Base-by-base conservation (phyloP, 257 asterid genomes). In the Nicotiana attenuata region DNA sequence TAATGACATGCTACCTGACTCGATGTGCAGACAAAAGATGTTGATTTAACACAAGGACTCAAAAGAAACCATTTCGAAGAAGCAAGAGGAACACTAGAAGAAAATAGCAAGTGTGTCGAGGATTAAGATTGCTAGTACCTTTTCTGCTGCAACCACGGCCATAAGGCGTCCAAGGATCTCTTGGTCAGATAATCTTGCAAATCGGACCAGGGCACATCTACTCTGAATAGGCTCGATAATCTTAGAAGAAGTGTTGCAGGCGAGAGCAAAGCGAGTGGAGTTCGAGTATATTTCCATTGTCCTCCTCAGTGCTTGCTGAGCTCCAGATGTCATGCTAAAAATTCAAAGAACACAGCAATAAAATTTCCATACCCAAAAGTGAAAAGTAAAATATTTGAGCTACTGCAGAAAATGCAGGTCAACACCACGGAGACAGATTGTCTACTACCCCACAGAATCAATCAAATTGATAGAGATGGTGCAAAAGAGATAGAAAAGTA, bases 261-360 rank as follows among this genome's bases (percentile, higher is more conserved):
- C 97, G 33, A 96, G 97, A 24, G 97, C 99, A 90, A 96, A 96
- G 77, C 99, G 98, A 14, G 98, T 96, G 47, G 99, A 90, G 82
- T 90, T 94, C 0, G 99, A 96, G 87, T 92, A 94, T 85, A 96
- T 96, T 88, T 96, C 99, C 98, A 96, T 94, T 5, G 97, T 96
- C 90, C 99, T 96, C 90, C 99, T 93, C 83, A 96, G 91, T 81
- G 99, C 97, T 91, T 94, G 98, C 87, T 96, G 98, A 82, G 99
- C 99, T 73, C 97, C 99, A 85, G 98, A 86, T 19, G 98, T 94
- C 98, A 94, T 96, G 90, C 99, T 96, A 85, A 81, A 89, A 80
- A 81, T 16, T 83, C 41, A 86, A 81, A 38, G 80, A 86, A 88
- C 69, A 82, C 2, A 77, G 64, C 81, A 89, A 85, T 61, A 85